These are phyloP conservation scores for Aspergillus sp. DNA, from an alignment of 2,329 filamentous ascomycete species.

Conservation along the genomic window DNA sequence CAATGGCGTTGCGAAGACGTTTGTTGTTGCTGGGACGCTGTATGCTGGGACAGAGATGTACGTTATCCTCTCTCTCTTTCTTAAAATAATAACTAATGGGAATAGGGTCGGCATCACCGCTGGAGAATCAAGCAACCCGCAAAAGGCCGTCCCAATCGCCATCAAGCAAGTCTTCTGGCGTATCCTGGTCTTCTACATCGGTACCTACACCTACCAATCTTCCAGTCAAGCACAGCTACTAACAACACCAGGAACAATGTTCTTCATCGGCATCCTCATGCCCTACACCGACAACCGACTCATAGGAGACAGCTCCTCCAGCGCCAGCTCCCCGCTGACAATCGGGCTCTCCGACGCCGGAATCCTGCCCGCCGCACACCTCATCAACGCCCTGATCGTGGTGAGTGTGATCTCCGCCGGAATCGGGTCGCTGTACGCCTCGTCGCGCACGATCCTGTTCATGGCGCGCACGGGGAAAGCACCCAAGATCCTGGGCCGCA, in stretches of 20 bases:
- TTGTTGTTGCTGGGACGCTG: constrained; percentile 34
- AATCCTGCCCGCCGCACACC: constrained; percentile 69
- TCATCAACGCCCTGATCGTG: constrained; percentile 77
- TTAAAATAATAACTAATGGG: not conserved
- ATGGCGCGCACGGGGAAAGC: constrained; percentile 74
- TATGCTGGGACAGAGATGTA: constrained; percentile 32
- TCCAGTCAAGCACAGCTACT: too few species aligned
- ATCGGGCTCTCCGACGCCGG: constrained; percentile 73
- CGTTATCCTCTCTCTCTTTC: not conserved
- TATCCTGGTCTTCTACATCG: constrained; percentile 60
- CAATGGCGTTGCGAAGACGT: constrained; percentile 37
- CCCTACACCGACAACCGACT: constrained; percentile 67
- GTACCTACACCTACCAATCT: constrained; percentile 14
- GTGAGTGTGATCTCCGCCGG: constrained; percentile 70
- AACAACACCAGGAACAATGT: constrained; percentile 54
- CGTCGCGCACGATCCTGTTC: constrained; percentile 70
- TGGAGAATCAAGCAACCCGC: constrained; percentile 43
- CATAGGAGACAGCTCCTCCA: constrained; percentile 60
- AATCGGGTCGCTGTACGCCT: constrained; percentile 77
- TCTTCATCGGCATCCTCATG: constrained; percentile 74
- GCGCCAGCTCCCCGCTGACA: constrained; percentile 71
- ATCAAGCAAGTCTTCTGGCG: constrained; percentile 44
- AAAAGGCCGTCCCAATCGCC: constrained; percentile 46
- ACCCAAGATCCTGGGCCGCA: constrained; percentile 67
- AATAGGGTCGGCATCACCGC: constrained; percentile 33